Base-by-base conservation (phyloP, 164 flowering plant genomes). In the Litsea cubeba region DNA sequence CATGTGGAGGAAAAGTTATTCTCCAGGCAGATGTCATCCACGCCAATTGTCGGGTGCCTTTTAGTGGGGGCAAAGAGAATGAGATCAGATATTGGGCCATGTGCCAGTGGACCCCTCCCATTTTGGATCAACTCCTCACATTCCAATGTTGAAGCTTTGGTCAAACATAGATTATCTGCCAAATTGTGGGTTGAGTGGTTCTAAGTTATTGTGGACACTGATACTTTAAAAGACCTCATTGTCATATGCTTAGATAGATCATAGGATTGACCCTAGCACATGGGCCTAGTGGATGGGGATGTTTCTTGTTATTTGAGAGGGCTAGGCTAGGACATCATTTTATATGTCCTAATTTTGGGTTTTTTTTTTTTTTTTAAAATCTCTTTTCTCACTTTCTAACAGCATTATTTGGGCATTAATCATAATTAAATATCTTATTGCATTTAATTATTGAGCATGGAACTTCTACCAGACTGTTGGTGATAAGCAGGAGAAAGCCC, bases 91-190 rank as follows among this genome's bases (percentile, higher is more conserved):
- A 50, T 51, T 50, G 72, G 72, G 72, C 62, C 22, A 51, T 26
- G n/a, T 25, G 22, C 32, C 25, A 68, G 12, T 35, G 51, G 24
- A 22, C 66, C 23, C 40, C 17, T 26, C 18, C 49, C 72, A 51
- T n/a, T 46, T 23, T 15, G 20, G 62, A 70, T 70, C 62, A 70
- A 24, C 20, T 50, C 2, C 72, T 51, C 72, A 70, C 24, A 24
- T 70, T 70, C 72, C 72, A 50, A 70, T 24, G 62, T 54, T 23
- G 14, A 70, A 24, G 20, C 62, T 24, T 24, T 20, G 71, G 54
- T 68, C 71, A 68, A 68, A 68, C 71, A 17, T 26, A 32, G 12
- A 30, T 66, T 22, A 17, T 32, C 69, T 66, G 11, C 22, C 28
- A 15, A 20, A 15, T 20, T 54, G 5, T 15, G n/a, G n/a, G n/a